phyloP scores from a whole-genome alignment of 129 eudicot genomes.

The Helianthus tuberosus region DNA sequence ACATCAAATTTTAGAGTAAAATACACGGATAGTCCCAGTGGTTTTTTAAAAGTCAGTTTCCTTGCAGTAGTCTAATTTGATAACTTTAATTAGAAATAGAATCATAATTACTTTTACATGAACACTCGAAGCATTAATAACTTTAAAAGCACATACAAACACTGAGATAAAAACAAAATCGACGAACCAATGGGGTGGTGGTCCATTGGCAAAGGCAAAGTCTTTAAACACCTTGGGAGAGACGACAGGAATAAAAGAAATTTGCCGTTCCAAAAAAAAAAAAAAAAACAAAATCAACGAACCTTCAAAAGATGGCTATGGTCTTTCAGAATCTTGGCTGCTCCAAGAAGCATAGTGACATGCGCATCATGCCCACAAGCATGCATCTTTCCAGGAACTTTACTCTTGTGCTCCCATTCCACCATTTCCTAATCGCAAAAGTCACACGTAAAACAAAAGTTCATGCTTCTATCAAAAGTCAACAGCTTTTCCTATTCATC shows the following conservation, averaged over 20 bases:
- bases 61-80: neutral
- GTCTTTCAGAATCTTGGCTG: conserved; percentile 91
- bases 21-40: no score
- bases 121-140: neutral
- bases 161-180: neutral
- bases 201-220: no score
- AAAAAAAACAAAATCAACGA: conserved; percentile 28
- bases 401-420: conserved; percentile 98
- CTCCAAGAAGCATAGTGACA: conserved; percentile 99
- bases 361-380: conserved; percentile 99
- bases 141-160: neutral
- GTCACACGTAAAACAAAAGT: conserved; percentile 8
- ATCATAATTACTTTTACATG: neutral
- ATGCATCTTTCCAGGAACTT: conserved; percentile 90
- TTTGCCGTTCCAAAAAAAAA: no score
- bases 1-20: neutral
- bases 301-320: conserved; percentile 74
- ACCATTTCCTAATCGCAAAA: conserved; percentile 75
- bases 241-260: no score
- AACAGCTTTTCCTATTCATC: conserved; percentile 8
- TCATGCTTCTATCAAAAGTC: neutral
- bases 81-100: neutral
- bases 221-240: no score
- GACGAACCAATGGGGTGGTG: no score
- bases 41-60: neutral